Conservation (phyloP, 2,329 filamentous ascomycete genomes). For the Elsinoe necatrix region DNA sequence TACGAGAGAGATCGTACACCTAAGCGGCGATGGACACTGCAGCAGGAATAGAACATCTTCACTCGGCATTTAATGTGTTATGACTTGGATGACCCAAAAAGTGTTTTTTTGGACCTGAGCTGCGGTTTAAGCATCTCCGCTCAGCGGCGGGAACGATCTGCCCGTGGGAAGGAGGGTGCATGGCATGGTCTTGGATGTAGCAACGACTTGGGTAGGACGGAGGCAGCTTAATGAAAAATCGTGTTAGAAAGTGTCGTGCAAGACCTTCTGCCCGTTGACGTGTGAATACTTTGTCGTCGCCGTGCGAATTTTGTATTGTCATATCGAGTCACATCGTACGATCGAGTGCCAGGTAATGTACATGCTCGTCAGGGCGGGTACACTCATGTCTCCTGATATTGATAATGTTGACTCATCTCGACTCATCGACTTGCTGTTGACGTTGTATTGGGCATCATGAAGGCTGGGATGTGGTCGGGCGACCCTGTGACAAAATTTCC, state of each 20-base stretch:
- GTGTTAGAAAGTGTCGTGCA: too few species aligned
- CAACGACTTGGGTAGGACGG: neutral
- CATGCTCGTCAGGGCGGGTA: too few species aligned
- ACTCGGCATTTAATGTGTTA: conserved; percentile 8
- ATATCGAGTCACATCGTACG: too few species aligned
- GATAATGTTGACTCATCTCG: neutral
- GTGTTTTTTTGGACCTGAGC: neutral
- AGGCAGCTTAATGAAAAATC: neutral
- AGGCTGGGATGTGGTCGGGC: neutral
- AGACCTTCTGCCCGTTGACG: too few species aligned
- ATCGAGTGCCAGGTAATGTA: too few species aligned
- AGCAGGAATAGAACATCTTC: conserved; percentile 20
- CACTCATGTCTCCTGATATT: too few species aligned
- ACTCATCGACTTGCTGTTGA: neutral
- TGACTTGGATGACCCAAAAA: conserved; percentile 7
- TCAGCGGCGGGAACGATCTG: neutral
- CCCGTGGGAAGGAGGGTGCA: neutral
- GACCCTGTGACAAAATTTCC: conserved; percentile 10
- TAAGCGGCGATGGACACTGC: conserved; percentile 39
- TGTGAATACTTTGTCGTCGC: too few species aligned
- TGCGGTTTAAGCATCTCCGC: neutral
- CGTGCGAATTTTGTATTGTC: too few species aligned
- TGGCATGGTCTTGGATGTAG: neutral
- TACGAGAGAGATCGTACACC: conserved; percentile 31
- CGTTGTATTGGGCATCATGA: neutral